Base-by-base conservation (phyloP, 441 rosid genomes). In the Isatis lusitanica region DNA sequence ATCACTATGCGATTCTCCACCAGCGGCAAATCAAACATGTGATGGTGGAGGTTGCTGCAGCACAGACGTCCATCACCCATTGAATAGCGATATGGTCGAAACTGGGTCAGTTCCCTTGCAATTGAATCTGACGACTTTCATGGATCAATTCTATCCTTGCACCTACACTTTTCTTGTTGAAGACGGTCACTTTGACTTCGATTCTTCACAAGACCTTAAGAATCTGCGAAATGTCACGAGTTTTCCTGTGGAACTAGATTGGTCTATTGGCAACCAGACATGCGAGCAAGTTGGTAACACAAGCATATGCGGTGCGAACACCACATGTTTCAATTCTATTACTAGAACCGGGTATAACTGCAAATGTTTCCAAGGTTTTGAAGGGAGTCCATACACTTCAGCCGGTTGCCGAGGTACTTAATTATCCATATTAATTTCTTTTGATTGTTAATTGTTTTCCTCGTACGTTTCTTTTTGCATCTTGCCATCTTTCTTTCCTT, bases 351-450 rank as follows among this genome's bases (percentile, higher is more conserved):
- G 75, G 0, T 69, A 63, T 39, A 30, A 0, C 38, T 75, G 79
- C 39, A 10, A 6, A 11, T 70, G 79, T 30, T 0, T 0, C 0
- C 0, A 36, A 3, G 79, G 75, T 3, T 75, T 3, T 30, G 38
- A 63, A 0, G 75, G 75, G 43, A 75, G 69, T 69, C 79, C 79
- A 1, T 63, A 75, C 60, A 66, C 46, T 26, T 0, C 30, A 26
- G 2, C 11, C 0, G 66, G 79, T 3, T 75, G 79, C 47, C 10
- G 69, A 38, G 75, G 79, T 75, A 69, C 60, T 35, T 35, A 6
- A n/a, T 11, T 67, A n/a, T n/a, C n/a, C 17, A 17, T 5, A 0
- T 15, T 65, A n/a, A 0, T 24, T 11, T 51, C 0, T 9, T 16
- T n/a, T 12, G 5, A 13, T 10, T 7, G n/a, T 44, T 21, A 1